A percentile compares a stretch with the other conserved stretches of the same genome.
Evolutionary conservation across 2,329 filamentous ascomycete species (phyloP).

Genomic region (Falciphora oryzae): DNA sequence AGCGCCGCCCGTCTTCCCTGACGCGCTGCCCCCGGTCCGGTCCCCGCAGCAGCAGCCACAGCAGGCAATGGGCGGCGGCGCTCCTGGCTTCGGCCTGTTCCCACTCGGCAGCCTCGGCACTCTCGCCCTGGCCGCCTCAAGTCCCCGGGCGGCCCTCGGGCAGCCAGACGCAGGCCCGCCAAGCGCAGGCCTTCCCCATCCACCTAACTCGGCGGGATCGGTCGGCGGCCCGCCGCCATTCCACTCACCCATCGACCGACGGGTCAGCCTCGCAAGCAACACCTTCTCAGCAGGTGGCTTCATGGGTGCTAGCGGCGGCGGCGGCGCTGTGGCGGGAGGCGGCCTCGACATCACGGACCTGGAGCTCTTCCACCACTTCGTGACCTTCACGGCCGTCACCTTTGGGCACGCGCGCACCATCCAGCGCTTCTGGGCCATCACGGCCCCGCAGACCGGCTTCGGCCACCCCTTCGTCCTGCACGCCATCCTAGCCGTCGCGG

Average conservation of each 20-base stretch:
- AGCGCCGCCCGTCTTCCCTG: not conserved
- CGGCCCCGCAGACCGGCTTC: constrained; percentile 41
- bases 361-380: constrained; percentile 48
- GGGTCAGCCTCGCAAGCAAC: too few relatives aligned
- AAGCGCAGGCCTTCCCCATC: not conserved
- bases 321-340: not conserved
- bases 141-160: constrained; percentile 3
- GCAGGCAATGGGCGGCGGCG: too few relatives aligned
- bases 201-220: not conserved
- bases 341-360: constrained; percentile 28
- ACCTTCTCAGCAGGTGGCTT: too few relatives aligned
- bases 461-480: constrained; percentile 41
- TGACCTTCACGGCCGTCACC: constrained; percentile 41
- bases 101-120: constrained; percentile 4
- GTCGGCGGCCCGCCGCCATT: too few relatives aligned
- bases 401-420: constrained; percentile 34
- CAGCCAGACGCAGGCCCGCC: not conserved
- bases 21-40: not conserved
- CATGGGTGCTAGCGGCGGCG: not conserved
- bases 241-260: too few relatives aligned
- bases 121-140: constrained; percentile 5
- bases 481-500: constrained; percentile 41
- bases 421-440: constrained; percentile 40
- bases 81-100: constrained; percentile 1
- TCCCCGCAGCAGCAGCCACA: not conserved